Base-by-base conservation (phyloP, 2,329 filamentous ascomycete genomes). In the Plectosphaerella plurivora region DNA sequence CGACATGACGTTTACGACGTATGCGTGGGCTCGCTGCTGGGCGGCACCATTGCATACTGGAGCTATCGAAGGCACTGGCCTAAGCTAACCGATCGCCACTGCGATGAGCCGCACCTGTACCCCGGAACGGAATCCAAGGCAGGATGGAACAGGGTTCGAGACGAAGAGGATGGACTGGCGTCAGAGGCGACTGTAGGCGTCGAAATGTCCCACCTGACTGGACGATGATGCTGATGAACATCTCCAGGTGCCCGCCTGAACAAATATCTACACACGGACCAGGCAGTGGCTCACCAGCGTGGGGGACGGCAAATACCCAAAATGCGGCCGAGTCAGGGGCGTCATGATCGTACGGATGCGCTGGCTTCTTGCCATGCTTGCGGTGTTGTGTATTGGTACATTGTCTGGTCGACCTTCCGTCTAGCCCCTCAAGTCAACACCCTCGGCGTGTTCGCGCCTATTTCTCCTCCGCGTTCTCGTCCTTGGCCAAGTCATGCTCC, bases 401-500 rank as follows among this genome's bases (percentile, higher is more conserved):
- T 54, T 24, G 15, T 16, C 42, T 36, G 44, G 20, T 50, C 37
- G 20, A n/a, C 24, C 36, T 25, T 14, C 24, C 39, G 14, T 45
- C 22, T 45, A 33, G 8, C 28, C 28, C 28, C 8, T 33, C 28
- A 33, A 10, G 28, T 12, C 28, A 33, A 33, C 28, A 8, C 28
- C 11, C 28, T 33, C 28, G 28, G 11, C 11, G 28, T 12, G 28
- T 8, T 8, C 24, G 15, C 37, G 9, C 44, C 60, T 76, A 84
- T 67, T 82, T 83, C 59, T 86, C 85, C 66, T 91, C 85, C 14
- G 82, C 70, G 58, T 84, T 84, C 67, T 93, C 89, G 60, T 86
- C 83, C 81, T 96, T 97, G 56, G 91, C 93, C 69, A 99, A 74
- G 62, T 93, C 93, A 65, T 99, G 92, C 78, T 97, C 91, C 81